Percentiles rank a stretch among this genome's conserved stretches.
Conservation (phyloP, 2,329 filamentous ascomycete genomes). For the Aureobasidium namibiae region DNA sequence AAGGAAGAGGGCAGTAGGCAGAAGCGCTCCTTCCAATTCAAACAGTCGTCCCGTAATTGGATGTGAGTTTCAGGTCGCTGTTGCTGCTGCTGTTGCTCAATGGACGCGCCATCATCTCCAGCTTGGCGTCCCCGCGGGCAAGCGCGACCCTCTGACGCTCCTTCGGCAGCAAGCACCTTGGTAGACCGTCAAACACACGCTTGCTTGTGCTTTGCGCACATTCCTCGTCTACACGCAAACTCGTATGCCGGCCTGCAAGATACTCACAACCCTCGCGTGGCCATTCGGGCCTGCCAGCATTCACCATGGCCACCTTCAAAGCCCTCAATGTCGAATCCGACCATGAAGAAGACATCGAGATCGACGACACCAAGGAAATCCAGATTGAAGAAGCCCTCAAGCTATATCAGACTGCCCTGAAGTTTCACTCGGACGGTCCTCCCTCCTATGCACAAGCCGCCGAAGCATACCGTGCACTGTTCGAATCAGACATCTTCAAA, state of each 20-base stretch:
- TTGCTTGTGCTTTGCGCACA: background rate
- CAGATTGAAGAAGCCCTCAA: slow-evolving; percentile 97
- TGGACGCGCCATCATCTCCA: background rate
- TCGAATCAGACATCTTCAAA: slow-evolving; percentile 87
- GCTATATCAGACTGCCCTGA: slow-evolving; percentile 83
- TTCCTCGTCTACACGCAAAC: background rate
- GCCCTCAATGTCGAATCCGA: slow-evolving; percentile 93
- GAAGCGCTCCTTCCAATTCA: background rate
- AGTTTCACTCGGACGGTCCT: slow-evolving; percentile 81
- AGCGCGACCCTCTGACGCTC: background rate
- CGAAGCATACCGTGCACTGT: slow-evolving; percentile 74
- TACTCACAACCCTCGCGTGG: background rate
- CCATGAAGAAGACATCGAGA: slow-evolving; percentile 79
- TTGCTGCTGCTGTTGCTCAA: background rate
- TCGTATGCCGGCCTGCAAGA: background rate
- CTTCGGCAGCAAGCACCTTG: slow-evolving; percentile 4
- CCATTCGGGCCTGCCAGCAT: slow-evolving; percentile 1
- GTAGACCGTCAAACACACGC: background rate
- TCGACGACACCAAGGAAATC: slow-evolving; percentile 91
- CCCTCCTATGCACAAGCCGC: slow-evolving; percentile 66
- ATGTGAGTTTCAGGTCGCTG: background rate
- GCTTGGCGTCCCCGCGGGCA: background rate
- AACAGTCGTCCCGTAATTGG: background rate
- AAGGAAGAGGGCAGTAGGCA: background rate
- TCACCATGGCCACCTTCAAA: slow-evolving; percentile 56